These are phyloP conservation scores for Hanseniaspora hatyaiensis DNA, from an alignment of 805 yeast species.

Conservation along the genomic window DNA sequence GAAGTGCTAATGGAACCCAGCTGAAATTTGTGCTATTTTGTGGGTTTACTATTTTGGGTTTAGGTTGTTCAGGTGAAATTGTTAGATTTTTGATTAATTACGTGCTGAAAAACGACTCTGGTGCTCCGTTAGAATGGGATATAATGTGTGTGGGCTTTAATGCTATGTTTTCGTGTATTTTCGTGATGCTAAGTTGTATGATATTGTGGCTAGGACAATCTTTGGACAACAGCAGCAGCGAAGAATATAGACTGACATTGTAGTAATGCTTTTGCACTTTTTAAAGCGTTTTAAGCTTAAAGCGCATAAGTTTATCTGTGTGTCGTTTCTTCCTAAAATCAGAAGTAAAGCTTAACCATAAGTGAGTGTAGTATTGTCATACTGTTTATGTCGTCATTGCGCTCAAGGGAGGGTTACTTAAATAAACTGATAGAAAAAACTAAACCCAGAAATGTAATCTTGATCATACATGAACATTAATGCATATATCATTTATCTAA, in stretches of 20 bases:
- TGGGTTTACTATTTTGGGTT: constrained; percentile 87
- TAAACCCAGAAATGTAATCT: too few species aligned
- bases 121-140: constrained; percentile 35
- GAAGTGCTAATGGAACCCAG: constrained; percentile 46
- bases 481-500: too few species aligned
- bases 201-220: constrained; percentile 80
- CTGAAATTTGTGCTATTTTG: constrained; percentile 80
- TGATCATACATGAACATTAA: too few species aligned
- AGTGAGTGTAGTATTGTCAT: too few species aligned
- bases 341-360: too few species aligned
- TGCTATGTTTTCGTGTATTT: constrained; percentile 26
- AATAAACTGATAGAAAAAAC: too few species aligned
- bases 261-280: constrained; percentile 24
- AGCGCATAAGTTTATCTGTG: neutral
- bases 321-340: neutral
- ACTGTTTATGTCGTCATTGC: too few species aligned
- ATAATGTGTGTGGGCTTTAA: constrained; percentile 15
- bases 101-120: constrained; percentile 85
- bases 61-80: constrained; percentile 86
- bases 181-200: constrained; percentile 80
- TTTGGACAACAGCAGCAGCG: neutral
- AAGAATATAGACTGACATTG: constrained; percentile 48
- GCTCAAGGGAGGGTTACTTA: too few species aligned
- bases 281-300: neutral
- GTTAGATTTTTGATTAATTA: constrained; percentile 80